Evolutionary conservation across 768 basidiomycete genomes (phyloP).

Genomic region (Cantharellus anzutake): DNA sequence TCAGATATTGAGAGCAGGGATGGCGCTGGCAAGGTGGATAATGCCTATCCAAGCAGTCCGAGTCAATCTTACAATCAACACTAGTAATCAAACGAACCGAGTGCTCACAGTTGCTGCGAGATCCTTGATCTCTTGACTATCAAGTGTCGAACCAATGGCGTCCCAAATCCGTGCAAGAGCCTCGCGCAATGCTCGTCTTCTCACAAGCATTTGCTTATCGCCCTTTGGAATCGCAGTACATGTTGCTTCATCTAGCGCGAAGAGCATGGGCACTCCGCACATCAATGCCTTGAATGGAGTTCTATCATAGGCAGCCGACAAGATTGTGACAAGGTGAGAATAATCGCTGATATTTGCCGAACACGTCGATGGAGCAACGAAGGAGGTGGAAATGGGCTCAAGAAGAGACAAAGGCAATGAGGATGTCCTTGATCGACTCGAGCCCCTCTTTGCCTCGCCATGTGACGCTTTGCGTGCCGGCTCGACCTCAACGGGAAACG

Average conservation of each 20-base stretch:
- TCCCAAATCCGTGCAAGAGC: slow-evolving; percentile 47
- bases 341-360: slow-evolving; percentile 58
- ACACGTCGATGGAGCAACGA: slow-evolving; percentile 14
- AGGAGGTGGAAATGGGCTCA: slow-evolving; percentile 10
- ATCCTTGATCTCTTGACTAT: slow-evolving; percentile 31
- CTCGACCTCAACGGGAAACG: background rate
- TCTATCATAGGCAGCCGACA: slow-evolving; percentile 46
- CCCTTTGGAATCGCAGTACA: slow-evolving; percentile 21
- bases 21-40: slow-evolving; percentile 24
- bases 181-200: slow-evolving; percentile 38
- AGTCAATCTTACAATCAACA: slow-evolving; percentile 2
- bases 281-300: slow-evolving; percentile 59
- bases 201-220: slow-evolving; percentile 21
- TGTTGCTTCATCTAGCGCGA: slow-evolving; percentile 44
- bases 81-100: background rate
- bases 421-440: slow-evolving; percentile 2
- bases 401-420: slow-evolving; percentile 6
- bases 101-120: slow-evolving; percentile 36
- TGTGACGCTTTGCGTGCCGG: background rate
- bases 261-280: slow-evolving; percentile 68
- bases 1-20: slow-evolving; percentile 18
- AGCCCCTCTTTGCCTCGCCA: background rate
- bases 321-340: slow-evolving; percentile 44
- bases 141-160: slow-evolving; percentile 53
- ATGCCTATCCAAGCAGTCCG: slow-evolving; percentile 19